Percentiles rank a stretch among this genome's conserved stretches.
phyloP scores from a whole-genome alignment of 2,329 filamentous ascomycete genomes.

The Microsporum ferrugineum region DNA sequence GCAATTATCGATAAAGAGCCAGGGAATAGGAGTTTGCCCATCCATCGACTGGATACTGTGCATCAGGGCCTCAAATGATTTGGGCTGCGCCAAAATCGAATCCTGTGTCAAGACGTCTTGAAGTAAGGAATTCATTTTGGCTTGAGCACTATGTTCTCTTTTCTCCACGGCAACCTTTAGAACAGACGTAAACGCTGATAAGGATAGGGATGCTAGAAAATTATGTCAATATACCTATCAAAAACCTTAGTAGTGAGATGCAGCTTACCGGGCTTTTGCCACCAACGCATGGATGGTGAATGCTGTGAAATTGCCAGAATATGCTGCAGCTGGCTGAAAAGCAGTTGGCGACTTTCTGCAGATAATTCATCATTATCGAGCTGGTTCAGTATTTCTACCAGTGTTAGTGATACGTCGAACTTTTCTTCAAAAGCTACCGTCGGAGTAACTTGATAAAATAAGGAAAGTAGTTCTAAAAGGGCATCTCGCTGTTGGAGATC shows the following conservation, averaged over 20 bases:
- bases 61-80: constrained; percentile 29
- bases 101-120: constrained; percentile 28
- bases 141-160: constrained; percentile 22
- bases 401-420: constrained; percentile 71
- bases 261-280: constrained; percentile 52
- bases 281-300: constrained; percentile 84
- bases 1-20: constrained; percentile 79
- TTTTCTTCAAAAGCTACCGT: constrained; percentile 69
- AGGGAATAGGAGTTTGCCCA: constrained; percentile 22
- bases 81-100: constrained; percentile 25
- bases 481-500: constrained; percentile 68
- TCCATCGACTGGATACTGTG: constrained; percentile 29
- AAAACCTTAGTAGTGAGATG: neutral
- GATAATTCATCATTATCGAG: constrained; percentile 41
- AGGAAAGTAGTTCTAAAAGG: constrained; percentile 61
- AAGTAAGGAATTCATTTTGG: constrained; percentile 26
- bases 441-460: constrained; percentile 79
- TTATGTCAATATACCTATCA: constrained; percentile 10
- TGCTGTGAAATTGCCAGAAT: constrained; percentile 67
- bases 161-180: constrained; percentile 28
- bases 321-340: constrained; percentile 66
- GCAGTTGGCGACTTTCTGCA: constrained; percentile 44
- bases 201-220: constrained; percentile 27
- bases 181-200: constrained; percentile 32
- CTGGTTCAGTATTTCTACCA: constrained; percentile 56